Conservation (phyloP, 2,329 filamentous ascomycete genomes). For the Neonectria sp. region DNA sequence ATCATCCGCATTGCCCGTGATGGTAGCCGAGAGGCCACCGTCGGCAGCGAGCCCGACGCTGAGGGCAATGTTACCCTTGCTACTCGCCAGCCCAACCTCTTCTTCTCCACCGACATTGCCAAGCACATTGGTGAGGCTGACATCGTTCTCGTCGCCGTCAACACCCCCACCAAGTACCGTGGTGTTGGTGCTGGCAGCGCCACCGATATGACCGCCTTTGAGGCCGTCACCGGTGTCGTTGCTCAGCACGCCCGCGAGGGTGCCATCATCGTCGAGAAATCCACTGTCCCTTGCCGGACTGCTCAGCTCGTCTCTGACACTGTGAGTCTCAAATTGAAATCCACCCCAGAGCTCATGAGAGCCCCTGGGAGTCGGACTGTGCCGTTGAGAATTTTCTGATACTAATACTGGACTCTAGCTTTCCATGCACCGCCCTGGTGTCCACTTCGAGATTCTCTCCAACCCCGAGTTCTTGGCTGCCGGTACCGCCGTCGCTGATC, state of each 20-base stretch:
- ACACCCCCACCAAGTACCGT: slow-evolving; percentile 82
- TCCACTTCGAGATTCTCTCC: slow-evolving; percentile 82
- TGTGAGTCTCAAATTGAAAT: slow-evolving; percentile 58
- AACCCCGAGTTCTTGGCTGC: slow-evolving; percentile 88
- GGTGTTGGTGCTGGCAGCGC: slow-evolving; percentile 80
- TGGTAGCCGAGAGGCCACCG: slow-evolving; percentile 62
- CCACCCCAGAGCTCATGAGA: slow-evolving; percentile 7
- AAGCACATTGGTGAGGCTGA: slow-evolving; percentile 77
- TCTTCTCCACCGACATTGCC: slow-evolving; percentile 80
- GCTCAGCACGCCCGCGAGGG: slow-evolving; percentile 76
- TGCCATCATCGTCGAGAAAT: slow-evolving; percentile 86
- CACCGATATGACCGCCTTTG: slow-evolving; percentile 80
- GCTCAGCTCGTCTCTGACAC: slow-evolving; percentile 79
- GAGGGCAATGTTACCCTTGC: slow-evolving; percentile 54
- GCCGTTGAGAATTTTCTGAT: background rate
- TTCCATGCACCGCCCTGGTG: slow-evolving; percentile 71
- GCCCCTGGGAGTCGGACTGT: background rate
- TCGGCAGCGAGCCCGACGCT: slow-evolving; percentile 56
- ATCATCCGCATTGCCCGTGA: slow-evolving; percentile 77
- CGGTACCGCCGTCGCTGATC: slow-evolving; percentile 80
- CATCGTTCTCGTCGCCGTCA: slow-evolving; percentile 82
- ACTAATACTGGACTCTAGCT: slow-evolving; percentile 57
- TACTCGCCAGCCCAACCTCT: slow-evolving; percentile 74
- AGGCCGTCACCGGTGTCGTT: slow-evolving; percentile 78
- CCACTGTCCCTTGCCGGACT: slow-evolving; percentile 83